Base-by-base conservation (phyloP, 352 stramenopile species). In the Pythium diclinum region DNA sequence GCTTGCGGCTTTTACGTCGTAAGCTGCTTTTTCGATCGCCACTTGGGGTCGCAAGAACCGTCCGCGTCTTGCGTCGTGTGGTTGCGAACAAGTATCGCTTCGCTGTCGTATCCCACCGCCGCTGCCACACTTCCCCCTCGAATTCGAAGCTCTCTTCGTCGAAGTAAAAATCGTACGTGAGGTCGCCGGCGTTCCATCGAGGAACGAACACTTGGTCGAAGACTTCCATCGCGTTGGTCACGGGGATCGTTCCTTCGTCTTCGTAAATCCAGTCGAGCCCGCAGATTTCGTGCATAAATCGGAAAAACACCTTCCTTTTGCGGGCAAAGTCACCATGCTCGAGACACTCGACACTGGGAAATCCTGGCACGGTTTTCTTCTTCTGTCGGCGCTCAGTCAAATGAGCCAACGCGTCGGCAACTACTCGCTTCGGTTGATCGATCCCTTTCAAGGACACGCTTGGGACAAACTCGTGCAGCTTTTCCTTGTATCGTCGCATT, bases 161-260 rank as follows among this genome's bases (percentile, higher is more conserved):
- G 63, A 80, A 85, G 52, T 83, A 85, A 53, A 83, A 85, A 28
- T 87, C 78, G 52, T 80, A 83, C 6, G 74, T 79, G 40, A 87
- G 52, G 33, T 76, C 34, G 0, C 78, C 78, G 13, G 53, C 55
- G 36, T 87, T 87, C 78, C 78, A 87, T 3, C 71, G 68, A 10
- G 76, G 74, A 9, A 87, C 49, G 46, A 87, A 87, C 14, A 78
- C 58, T 4, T 59, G 44, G 11, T 71, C 54, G 51, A 87, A 87
- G 8, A 85, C 68, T 1, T 76, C 61, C 65, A 78, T 72, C 8
- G 70, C 70, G 19, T 87, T 73, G 2, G 69, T 61, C 36, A 85
- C 58, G 0, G 75, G 74, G 46, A 87, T 83, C 11, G 67, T 58
- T 10, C 40, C 9, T 13, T 79, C 73, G 56, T 87, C 78, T 56